Evolutionary conservation across 129 eudicot genomes (phyloP), one percentile per base, ranked within the genome.

Genomic region (Mikania micrantha): DNA sequence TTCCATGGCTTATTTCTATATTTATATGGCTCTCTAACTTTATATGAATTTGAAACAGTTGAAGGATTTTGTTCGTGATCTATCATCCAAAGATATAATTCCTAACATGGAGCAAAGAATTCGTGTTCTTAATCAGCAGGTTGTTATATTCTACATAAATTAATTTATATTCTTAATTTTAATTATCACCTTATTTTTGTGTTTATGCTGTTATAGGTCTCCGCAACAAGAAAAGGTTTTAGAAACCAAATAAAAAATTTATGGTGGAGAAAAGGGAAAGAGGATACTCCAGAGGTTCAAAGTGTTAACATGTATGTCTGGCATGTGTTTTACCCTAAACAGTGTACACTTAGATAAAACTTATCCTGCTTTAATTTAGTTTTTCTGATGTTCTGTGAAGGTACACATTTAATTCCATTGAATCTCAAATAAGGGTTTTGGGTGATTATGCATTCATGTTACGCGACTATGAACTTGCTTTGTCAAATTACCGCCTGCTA

Each of bases 181-280:
- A 25, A 36, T 1, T 56, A 5, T 49, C 5, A 44, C 38, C 47
- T 44, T 52, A 19, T 17, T 45, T 45, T 49, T 41, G 50, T 21
- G 21, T 29, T 19, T 45, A 40, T 72, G 41, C 21, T 63, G 16
- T 35, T 66, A 39, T 49, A 93, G 98, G 98, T 93, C 64, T 82
- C 98, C 53, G 92, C 96, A 52, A 93, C 96, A 75, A 93, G 96
- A 83, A 93, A 84, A 79, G 98, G 98, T 61, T 89, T 93, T 44
- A 86, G 95, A 77, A 93, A 93, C 85, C 98, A 93, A 79, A 80
- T 93, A 60, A 93, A 93, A 69, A 88, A 93, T 76, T 81, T 93
- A 71, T 93, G 95, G 98, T 93, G 98, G 98, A 84, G 98, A 86
- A 93, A 89, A 74, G 98, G 96, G 44, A 93, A 84, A 81, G 98